Conservation (phyloP, 208 protist species). For the Crithidia mellificae region DNA sequence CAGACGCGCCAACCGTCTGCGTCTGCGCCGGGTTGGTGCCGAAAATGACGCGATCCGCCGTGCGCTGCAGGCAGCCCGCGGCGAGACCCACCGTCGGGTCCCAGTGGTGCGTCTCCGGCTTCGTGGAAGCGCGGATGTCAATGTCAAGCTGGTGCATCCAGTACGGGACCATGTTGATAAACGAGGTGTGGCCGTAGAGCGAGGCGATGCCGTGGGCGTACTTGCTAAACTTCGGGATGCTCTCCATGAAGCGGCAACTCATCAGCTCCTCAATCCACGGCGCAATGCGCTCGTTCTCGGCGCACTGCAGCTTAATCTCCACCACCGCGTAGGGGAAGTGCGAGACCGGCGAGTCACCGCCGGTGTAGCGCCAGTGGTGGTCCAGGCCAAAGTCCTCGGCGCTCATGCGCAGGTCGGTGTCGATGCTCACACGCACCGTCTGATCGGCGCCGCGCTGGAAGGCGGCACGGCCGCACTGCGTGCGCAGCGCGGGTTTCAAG, state of each 20-base stretch:
- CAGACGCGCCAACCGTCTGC: slow-evolving; percentile 78
- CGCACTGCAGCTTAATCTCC: slow-evolving; percentile 88
- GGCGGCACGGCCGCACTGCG: slow-evolving; percentile 82
- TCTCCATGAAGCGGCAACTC: slow-evolving; percentile 89
- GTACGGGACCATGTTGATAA: slow-evolving; percentile 90
- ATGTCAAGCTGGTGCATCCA: slow-evolving; percentile 89
- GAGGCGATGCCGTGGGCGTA: slow-evolving; percentile 89
- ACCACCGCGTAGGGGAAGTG: slow-evolving; percentile 90
- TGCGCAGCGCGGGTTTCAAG: slow-evolving; percentile 83
- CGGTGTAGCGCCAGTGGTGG: slow-evolving; percentile 87
- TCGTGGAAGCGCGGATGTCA: slow-evolving; percentile 87
- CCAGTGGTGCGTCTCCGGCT: slow-evolving; percentile 80
- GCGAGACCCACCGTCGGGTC: slow-evolving; percentile 82
- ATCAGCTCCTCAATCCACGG: slow-evolving; percentile 92
- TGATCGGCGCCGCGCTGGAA: slow-evolving; percentile 88
- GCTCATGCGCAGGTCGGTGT: slow-evolving; percentile 80
- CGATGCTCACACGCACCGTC: slow-evolving; percentile 86
- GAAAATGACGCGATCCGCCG: slow-evolving; percentile 78
- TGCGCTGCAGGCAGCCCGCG: slow-evolving; percentile 76
- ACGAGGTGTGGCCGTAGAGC: slow-evolving; percentile 84
- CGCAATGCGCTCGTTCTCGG: slow-evolving; percentile 86
- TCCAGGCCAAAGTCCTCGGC: slow-evolving; percentile 86
- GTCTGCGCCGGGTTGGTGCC: slow-evolving; percentile 75
- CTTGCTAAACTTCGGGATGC: slow-evolving; percentile 89
- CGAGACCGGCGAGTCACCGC: slow-evolving; percentile 60